These are phyloP conservation scores for Phytophthora hybrid DNA, from an alignment of 352 stramenopile genomes.

Conservation along the genomic window DNA sequence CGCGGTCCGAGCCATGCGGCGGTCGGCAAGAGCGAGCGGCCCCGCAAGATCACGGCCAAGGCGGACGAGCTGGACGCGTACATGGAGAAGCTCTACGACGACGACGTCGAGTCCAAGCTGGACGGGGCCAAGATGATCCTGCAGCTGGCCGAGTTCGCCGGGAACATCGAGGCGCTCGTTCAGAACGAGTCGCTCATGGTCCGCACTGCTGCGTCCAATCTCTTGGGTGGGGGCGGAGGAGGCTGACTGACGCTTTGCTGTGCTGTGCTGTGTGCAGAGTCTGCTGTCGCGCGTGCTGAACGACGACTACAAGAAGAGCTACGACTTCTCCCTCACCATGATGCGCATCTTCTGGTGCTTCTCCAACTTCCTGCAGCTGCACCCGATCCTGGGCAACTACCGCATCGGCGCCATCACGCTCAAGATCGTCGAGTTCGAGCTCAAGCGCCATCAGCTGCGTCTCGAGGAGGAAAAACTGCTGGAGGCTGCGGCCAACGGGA, in stretches of 20 bases:
- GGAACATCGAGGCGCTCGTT: slow-evolving; percentile 93
- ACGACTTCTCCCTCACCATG: slow-evolving; percentile 95
- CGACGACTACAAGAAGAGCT: slow-evolving; percentile 96
- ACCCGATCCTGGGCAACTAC: slow-evolving; percentile 93
- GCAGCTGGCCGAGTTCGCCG: slow-evolving; percentile 89
- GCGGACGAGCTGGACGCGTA: slow-evolving; percentile 92
- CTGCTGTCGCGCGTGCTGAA: slow-evolving; percentile 94
- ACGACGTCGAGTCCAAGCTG: slow-evolving; percentile 85
- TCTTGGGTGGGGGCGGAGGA: too few species aligned
- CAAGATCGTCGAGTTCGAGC: slow-evolving; percentile 95
- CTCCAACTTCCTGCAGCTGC: slow-evolving; percentile 95
- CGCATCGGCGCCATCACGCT: slow-evolving; percentile 94
- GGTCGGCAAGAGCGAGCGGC: slow-evolving; percentile 39
- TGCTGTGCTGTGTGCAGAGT: slow-evolving; percentile 32
- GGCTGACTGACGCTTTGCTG: background rate
- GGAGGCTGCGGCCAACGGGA: slow-evolving; percentile 45
- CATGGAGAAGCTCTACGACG: slow-evolving; percentile 95
- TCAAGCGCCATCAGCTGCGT: slow-evolving; percentile 89
- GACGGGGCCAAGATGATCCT: slow-evolving; percentile 93
- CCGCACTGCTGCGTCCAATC: background rate
- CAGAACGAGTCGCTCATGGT: slow-evolving; percentile 96
- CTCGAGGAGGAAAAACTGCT: slow-evolving; percentile 74
- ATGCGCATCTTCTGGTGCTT: slow-evolving; percentile 96
- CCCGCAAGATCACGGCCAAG: slow-evolving; percentile 63
- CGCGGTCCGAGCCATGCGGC: slow-evolving; percentile 15